Conservation (phyloP, 1,284 basidiomycete species). For the Ganoderma sp. region DNA sequence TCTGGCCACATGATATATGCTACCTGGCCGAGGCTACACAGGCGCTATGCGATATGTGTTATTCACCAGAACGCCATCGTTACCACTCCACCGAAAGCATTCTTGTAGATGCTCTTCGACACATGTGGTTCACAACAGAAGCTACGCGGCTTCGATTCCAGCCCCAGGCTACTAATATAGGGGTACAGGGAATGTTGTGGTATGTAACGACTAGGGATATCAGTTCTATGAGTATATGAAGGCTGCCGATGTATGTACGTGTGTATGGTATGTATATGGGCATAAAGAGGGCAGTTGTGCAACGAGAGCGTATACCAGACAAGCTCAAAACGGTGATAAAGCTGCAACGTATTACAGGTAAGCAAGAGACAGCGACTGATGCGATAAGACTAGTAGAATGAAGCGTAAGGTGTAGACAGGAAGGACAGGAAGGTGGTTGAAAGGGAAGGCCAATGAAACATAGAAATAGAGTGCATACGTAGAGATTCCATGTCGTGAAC, state of each 20-base stretch:
- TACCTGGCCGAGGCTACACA: background rate
- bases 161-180: constrained; percentile 33
- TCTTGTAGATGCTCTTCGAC: background rate
- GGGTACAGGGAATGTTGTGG: constrained; percentile 32
- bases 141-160: constrained; percentile 22
- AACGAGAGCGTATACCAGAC: constrained; percentile 18
- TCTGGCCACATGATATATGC: background rate
- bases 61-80: background rate
- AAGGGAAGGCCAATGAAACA: constrained; percentile 8
- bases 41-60: background rate
- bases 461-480: constrained; percentile 16
- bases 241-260: constrained; percentile 22
- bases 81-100: background rate
- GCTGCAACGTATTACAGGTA: constrained; percentile 20
- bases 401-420: constrained; percentile 7
- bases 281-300: constrained; percentile 30
- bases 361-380: constrained; percentile 28
- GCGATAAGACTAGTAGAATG: constrained; percentile 16
- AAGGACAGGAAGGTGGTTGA: constrained; percentile 7
- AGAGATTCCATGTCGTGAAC: constrained; percentile 17
- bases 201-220: constrained; percentile 38
- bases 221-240: constrained; percentile 36
- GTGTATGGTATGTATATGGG: constrained; percentile 30
- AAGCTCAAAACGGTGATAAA: constrained; percentile 16
- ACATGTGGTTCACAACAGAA: constrained; percentile 15